Evolutionary conservation across 2,329 filamentous ascomycete genomes (phyloP).

Genomic region (Fusarium sp.): DNA sequence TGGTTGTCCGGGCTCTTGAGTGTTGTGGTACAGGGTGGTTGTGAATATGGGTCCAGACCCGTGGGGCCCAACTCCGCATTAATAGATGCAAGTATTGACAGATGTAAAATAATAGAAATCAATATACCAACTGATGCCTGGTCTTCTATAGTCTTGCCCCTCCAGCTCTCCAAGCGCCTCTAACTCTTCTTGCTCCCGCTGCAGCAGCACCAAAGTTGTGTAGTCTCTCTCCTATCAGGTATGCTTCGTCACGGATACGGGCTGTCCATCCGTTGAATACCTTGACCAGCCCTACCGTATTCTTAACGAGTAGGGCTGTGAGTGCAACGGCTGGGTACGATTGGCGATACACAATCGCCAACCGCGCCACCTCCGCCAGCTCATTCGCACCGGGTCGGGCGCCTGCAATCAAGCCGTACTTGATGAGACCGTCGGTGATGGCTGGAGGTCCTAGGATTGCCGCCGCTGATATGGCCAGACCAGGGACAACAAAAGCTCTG

Average conservation of each 20-base stretch:
- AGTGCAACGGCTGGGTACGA: slow-evolving; percentile 78
- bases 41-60: not conserved
- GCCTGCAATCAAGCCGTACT: slow-evolving; percentile 36
- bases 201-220: slow-evolving; percentile 84
- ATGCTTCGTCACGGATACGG: slow-evolving; percentile 92
- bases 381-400: slow-evolving; percentile 33
- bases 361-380: slow-evolving; percentile 44
- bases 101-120: slow-evolving; percentile 12
- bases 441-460: slow-evolving; percentile 75
- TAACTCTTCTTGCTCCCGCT: slow-evolving; percentile 51
- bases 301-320: slow-evolving; percentile 57
- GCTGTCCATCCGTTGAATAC: slow-evolving; percentile 82
- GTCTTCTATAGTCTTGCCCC: slow-evolving; percentile 45
- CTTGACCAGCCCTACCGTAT: slow-evolving; percentile 63
- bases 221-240: slow-evolving; percentile 91
- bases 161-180: slow-evolving; percentile 53
- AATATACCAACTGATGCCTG: not conserved
- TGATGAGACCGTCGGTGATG: slow-evolving; percentile 58
- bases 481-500: slow-evolving; percentile 86
- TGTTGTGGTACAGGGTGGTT: not conserved
- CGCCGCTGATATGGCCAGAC: slow-evolving; percentile 68
- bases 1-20: not conserved
- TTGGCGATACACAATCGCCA: slow-evolving; percentile 61
- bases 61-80: not conserved
- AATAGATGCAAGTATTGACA: not conserved